A percentile compares a stretch with the other conserved stretches of the same genome.
These are phyloP conservation scores for Edhazardia aedis DNA, from an alignment of 371 early-diverging fungal species.

Conservation along the genomic window DNA sequence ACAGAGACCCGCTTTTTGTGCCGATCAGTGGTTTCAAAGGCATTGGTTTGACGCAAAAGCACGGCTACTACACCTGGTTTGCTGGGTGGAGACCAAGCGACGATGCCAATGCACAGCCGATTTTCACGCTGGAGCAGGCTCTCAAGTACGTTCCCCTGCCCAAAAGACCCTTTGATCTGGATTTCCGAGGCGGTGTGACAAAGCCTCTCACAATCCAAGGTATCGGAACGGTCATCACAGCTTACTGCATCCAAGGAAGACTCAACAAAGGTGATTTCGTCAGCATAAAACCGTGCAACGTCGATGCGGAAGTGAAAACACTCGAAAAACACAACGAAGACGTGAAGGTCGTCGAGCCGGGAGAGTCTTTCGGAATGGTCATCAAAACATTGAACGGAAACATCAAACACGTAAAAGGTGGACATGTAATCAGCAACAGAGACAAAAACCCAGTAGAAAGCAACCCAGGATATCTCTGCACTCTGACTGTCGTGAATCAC, in stretches of 20 bases:
- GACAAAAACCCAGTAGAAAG: slow-evolving; percentile 17
- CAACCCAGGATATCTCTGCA: slow-evolving; percentile 17
- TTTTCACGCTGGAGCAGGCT: slow-evolving; percentile 71
- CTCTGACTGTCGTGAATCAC: slow-evolving; percentile 22
- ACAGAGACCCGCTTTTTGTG: slow-evolving; percentile 71
- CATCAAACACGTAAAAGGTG: slow-evolving; percentile 28
- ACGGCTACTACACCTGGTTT: slow-evolving; percentile 53
- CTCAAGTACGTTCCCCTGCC: slow-evolving; percentile 76
- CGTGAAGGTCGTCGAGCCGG: slow-evolving; percentile 19
- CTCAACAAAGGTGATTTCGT: slow-evolving; percentile 73
- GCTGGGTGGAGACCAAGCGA: slow-evolving; percentile 34
- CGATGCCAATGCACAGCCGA: slow-evolving; percentile 61
- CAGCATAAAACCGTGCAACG: slow-evolving; percentile 51
- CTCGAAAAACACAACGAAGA: slow-evolving; percentile 41
- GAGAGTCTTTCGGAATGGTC: slow-evolving; percentile 42
- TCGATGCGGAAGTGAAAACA: slow-evolving; percentile 33
- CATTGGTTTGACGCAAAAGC: slow-evolving; percentile 68
- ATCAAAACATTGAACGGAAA: slow-evolving; percentile 25
- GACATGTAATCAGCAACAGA: slow-evolving; percentile 31
- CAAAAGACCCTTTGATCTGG: slow-evolving; percentile 71
- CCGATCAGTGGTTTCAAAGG: slow-evolving; percentile 67
- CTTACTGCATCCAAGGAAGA: slow-evolving; percentile 80
- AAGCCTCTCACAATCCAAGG: slow-evolving; percentile 89
- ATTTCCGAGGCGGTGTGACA: slow-evolving; percentile 72
- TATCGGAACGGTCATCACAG: slow-evolving; percentile 87